Evolutionary conservation across 1,139 yeast species (phyloP), one percentile per base, ranked within the genome.

Genomic region (Candida sp.): DNA sequence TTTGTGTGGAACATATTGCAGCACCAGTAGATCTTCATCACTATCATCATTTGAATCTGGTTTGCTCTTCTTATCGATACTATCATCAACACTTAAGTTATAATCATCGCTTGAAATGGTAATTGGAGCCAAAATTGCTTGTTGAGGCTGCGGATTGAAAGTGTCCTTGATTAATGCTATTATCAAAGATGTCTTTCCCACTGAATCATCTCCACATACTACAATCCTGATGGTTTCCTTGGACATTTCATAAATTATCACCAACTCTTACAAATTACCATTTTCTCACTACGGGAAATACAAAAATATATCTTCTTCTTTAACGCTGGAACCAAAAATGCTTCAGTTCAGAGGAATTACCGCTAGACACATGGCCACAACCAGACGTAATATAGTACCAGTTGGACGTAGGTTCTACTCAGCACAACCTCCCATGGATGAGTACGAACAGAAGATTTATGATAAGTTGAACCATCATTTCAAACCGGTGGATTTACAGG

Each of bases 121-220:
- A 19, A 93, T 81, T 5, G 95, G 87, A 0, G 97, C 96, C 5
- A 93, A 64, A 1, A 87, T 83, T 42, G 83, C 79, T 56, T 87
- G 95, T 35, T 87, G 95, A 23, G 88, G 77, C 48, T 82, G 82
- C 0, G 91, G 82, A 0, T 87, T 82, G 57, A 81, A 88, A 30
- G 81, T 77, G 52, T 87, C 97, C 61, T 89, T 91, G 34, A 89
- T 83, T 22, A 93, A 70, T 0, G 95, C 75, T 0, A 95, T 83
- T 33, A 93, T 81, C 36, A 93, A 66, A 23, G 91, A 73, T 7
- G 85, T 83, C 59, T 88, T 88, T 1, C 97, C 96, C 9, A 88
- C 96, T 5, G 84, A 87, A 49, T 89, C 96, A 63, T 93, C 99
- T 11, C 99, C 99, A 62, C 97, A 90, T 0, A 93, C 85, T 2